A percentile compares a stretch with the other conserved stretches of the same genome.
Conservation (phyloP, 257 asterid genomes). For the Solanum peruvianum region DNA sequence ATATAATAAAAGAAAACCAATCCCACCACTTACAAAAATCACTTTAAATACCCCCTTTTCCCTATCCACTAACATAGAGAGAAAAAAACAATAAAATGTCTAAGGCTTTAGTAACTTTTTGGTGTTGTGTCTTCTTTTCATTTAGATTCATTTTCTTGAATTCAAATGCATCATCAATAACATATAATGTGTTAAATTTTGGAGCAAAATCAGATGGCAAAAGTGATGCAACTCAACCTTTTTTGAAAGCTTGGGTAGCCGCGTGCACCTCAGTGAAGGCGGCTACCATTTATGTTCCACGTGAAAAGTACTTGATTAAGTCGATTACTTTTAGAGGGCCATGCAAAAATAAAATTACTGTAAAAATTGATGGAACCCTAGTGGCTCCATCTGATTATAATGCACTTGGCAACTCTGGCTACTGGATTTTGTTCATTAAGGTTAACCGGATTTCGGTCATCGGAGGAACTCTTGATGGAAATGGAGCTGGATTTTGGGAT, state of each 20-base stretch:
- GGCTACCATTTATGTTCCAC: slow-evolving; percentile 20
- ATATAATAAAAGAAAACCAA: not conserved
- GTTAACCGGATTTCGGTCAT: slow-evolving; percentile 27
- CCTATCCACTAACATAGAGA: not conserved
- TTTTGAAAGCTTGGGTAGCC: slow-evolving; percentile 37
- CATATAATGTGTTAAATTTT: slow-evolving; percentile 27
- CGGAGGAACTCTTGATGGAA: slow-evolving; percentile 48
- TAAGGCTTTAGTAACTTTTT: not conserved
- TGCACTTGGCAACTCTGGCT: slow-evolving; percentile 25
- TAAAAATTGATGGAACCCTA: slow-evolving; percentile 45
- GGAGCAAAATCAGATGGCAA: slow-evolving; percentile 43
- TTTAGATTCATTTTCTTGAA: not conserved
- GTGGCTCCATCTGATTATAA: slow-evolving; percentile 41
- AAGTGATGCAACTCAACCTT: slow-evolving; percentile 36
- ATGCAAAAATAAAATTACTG: slow-evolving; percentile 27
- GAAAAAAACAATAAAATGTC: too few relatives aligned
- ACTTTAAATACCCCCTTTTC: not conserved
- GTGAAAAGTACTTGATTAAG: slow-evolving; percentile 17
- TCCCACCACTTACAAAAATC: not conserved
- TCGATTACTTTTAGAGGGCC: slow-evolving; percentile 44
- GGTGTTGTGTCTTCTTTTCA: slow-evolving; percentile 2
- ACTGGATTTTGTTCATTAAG: slow-evolving; percentile 47
- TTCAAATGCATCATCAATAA: slow-evolving; percentile 12
- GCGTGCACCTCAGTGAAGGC: slow-evolving; percentile 16
- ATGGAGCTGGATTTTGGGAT: slow-evolving; percentile 43